phyloP scores from a whole-genome alignment of 1,139 yeast species.

The Blastobotrys illinoisensis region DNA sequence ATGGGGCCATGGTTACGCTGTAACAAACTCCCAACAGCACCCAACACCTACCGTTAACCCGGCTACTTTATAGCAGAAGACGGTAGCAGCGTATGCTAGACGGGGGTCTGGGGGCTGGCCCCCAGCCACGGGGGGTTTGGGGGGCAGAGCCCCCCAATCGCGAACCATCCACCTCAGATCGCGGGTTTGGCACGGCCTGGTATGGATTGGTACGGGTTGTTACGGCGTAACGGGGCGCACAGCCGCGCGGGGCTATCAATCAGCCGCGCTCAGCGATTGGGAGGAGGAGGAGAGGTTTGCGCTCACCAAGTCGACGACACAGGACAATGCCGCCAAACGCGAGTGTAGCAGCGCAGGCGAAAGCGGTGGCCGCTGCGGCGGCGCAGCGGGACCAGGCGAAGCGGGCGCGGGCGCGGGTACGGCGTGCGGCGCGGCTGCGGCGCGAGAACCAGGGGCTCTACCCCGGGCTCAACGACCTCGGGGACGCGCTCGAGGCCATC shows the following conservation, averaged over 20 bases:
- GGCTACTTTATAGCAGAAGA: too few relatives aligned
- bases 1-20: background rate
- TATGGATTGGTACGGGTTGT: too few relatives aligned
- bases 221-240: too few relatives aligned
- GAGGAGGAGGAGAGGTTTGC: background rate
- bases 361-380: background rate
- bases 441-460: constrained; percentile 33
- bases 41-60: too few relatives aligned
- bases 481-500: constrained; percentile 87
- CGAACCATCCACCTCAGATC: too few relatives aligned
- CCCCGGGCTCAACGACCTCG: constrained; percentile 87
- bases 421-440: constrained; percentile 6
- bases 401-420: constrained; percentile 1
- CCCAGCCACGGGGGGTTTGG: background rate
- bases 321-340: background rate
- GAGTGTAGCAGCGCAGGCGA: background rate
- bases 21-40: background rate
- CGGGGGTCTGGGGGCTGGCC: background rate
- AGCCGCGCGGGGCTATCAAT: background rate
- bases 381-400: background rate
- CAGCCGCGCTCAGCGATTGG: too few relatives aligned
- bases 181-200: too few relatives aligned
- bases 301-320: background rate
- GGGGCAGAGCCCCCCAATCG: background rate
- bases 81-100: too few relatives aligned